These are phyloP conservation scores for Pistacia vera DNA, from an alignment of 345 rosid species.

Conservation along the genomic window DNA sequence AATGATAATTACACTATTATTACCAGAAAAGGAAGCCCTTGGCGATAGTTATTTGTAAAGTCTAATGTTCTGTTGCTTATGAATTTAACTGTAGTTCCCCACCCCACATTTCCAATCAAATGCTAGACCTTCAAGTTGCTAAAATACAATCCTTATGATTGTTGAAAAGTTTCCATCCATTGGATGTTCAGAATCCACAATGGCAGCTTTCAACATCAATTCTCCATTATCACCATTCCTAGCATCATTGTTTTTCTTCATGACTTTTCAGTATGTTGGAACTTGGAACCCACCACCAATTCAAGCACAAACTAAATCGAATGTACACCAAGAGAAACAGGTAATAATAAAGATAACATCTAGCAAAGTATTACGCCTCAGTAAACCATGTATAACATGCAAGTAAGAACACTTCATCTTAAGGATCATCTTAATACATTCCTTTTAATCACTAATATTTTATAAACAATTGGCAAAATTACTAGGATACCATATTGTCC, in stretches of 20 bases:
- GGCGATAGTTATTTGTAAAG: neutral
- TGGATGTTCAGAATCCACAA: neutral
- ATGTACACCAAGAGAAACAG: slow-evolving; percentile 5
- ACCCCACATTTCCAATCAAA: neutral
- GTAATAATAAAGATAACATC: neutral
- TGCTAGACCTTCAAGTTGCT: neutral
- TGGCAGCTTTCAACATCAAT: slow-evolving; percentile 19
- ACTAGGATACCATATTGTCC: neutral
- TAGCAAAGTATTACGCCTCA: neutral
- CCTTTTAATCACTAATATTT: neutral
- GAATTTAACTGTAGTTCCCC: neutral
- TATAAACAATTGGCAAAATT: neutral
- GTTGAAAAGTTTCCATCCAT: neutral
- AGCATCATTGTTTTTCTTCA: neutral
- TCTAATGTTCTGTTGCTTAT: neutral
- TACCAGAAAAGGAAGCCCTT: neutral
- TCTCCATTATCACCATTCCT: slow-evolving; percentile 1
- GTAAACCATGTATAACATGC: neutral
- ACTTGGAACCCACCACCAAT: slow-evolving; percentile 12
- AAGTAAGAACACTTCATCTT: neutral
- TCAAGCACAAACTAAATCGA: neutral
- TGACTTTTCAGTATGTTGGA: neutral
- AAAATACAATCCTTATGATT: neutral
- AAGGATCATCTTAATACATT: neutral
- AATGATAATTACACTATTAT: neutral